These are phyloP conservation scores for Marasmius sp. DNA, from an alignment of 1,284 basidiomycete species.

Conservation along the genomic window DNA sequence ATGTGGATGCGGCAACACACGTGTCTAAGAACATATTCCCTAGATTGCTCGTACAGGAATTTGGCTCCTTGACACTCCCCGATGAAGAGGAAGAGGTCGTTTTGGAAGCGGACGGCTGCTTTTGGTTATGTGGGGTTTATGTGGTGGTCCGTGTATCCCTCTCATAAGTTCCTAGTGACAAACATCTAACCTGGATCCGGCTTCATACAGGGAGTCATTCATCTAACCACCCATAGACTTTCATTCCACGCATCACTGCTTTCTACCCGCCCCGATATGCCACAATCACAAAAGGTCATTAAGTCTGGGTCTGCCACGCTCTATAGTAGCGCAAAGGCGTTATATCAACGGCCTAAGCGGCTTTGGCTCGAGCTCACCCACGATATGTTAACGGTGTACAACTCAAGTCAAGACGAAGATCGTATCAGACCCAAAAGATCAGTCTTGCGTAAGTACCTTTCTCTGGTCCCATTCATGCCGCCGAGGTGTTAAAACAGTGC, in stretches of 20 bases:
- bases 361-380: constrained; percentile 65
- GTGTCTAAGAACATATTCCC: constrained; percentile 14
- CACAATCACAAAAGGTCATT: constrained; percentile 35
- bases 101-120: constrained; percentile 51
- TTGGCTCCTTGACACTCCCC: constrained; percentile 40
- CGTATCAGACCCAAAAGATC: constrained; percentile 53
- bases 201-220: constrained; percentile 50
- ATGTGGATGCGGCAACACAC: background rate
- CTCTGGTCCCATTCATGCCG: constrained; percentile 4
- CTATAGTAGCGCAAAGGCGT: background rate
- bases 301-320: constrained; percentile 51
- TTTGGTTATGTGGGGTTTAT: constrained; percentile 45
- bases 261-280: constrained; percentile 38
- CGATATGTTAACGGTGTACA: constrained; percentile 63
- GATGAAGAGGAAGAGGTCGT: constrained; percentile 53
- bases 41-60: constrained; percentile 43
- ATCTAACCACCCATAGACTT: constrained; percentile 65
- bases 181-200: constrained; percentile 6
- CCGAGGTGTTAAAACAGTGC: constrained; percentile 16
- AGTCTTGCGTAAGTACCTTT: constrained; percentile 45
- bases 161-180: background rate
- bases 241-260: constrained; percentile 67
- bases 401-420: constrained; percentile 55
- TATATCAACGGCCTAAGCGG: constrained; percentile 44
- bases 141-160: constrained; percentile 38